phyloP scores from a whole-genome alignment of 1,284 basidiomycete genomes.

The Pascua guehoae region DNA sequence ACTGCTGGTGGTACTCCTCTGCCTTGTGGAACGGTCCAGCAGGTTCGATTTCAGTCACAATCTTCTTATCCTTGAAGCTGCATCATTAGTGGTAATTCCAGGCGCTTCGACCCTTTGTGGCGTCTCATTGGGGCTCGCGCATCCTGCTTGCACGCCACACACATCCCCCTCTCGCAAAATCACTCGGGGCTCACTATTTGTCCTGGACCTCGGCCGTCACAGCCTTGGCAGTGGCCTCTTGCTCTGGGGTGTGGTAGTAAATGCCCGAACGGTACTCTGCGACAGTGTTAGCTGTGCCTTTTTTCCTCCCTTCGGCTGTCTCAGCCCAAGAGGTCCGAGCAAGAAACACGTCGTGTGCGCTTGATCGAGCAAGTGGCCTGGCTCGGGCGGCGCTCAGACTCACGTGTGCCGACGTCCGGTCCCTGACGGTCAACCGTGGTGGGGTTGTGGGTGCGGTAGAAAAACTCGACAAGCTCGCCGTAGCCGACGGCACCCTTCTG shows the following conservation, averaged over 20 bases:
- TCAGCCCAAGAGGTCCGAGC: too few relatives aligned
- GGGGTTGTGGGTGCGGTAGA: constrained; percentile 92
- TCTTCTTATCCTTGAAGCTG: constrained; percentile 66
- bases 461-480: constrained; percentile 84
- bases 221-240: constrained; percentile 67
- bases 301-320: too few relatives aligned
- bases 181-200: constrained; percentile 58
- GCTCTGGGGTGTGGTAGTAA: constrained; percentile 74
- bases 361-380: too few relatives aligned
- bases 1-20: constrained; percentile 80
- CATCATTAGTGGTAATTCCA: constrained; percentile 22
- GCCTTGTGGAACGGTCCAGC: constrained; percentile 75
- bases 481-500: constrained; percentile 74
- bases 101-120: too few relatives aligned
- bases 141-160: too few relatives aligned
- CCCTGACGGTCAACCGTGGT: constrained; percentile 79
- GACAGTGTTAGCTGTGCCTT: background rate
- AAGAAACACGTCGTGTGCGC: too few relatives aligned
- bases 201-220: constrained; percentile 82
- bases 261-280: constrained; percentile 91
- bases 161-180: background rate
- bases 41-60: constrained; percentile 69
- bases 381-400: constrained; percentile 39
- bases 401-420: constrained; percentile 70
- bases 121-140: too few relatives aligned